Evolutionary conservation across 2,329 filamentous ascomycete species (phyloP), one percentile per base, ranked within the genome.

Genomic region (Epichloe brachyelytri): DNA sequence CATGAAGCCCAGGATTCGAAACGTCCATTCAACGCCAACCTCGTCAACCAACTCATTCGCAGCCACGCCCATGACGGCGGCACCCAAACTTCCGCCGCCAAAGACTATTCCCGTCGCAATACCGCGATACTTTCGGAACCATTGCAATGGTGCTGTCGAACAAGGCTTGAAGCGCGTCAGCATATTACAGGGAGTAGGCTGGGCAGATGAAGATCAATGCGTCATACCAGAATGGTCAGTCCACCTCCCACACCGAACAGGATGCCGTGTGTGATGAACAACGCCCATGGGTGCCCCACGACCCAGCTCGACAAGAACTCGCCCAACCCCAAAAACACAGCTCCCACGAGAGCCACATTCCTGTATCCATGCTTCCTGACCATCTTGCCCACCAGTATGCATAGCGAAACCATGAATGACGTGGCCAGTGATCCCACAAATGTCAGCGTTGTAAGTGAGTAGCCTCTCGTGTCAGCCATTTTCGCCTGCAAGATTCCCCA

Each of bases 31-130:
- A 3, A 60, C 57, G 26, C 56, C 61, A 4, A 62, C 50, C 11
- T 54, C 51, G 12, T 49, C 50, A 5, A 60, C 55, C n/a, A 63
- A 55, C 15, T 53, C 50, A 19, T 57, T 54, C 5, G 58, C 55
- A 0, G 54, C 58, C 17, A 62, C 56, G 15, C 57, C 58, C 56
- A 62, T 60, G 36, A 60, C 59, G 1, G 60, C 60, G 1, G 60
- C 59, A 3, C 61, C 61, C 1, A 63, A 51, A 17, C 59, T 61
- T 2, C 59, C 59, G 5, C 57, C 59, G 4, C 59, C 59, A 19
- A 61, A 62, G n/a, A 62, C 60, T 37, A 62, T 56, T 4, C 60
- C 60, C 15, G 60, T 61, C 1, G 60, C 59, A 8, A 63, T 54
- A n/a, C 59, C 59, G 1, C 57, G 59, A 37, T 56, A 57, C n/a